Conservation (phyloP, 1,139 yeast genomes). For the Candida gigantensis region DNA sequence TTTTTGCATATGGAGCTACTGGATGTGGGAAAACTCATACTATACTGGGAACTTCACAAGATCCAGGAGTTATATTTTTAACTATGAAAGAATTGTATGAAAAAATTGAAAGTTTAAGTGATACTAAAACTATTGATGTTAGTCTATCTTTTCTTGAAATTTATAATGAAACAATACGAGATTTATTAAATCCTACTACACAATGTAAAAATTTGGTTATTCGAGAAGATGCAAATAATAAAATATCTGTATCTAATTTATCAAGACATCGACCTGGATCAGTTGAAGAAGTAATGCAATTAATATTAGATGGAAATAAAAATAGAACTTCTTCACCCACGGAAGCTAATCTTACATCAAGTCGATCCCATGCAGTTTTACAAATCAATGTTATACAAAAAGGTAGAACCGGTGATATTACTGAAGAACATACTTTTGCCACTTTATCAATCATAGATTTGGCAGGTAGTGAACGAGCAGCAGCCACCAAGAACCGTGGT, state of each 20-base stretch:
- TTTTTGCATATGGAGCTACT: conserved; percentile 87
- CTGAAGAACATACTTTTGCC: conserved; percentile 71
- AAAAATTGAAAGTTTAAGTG: conserved; percentile 54
- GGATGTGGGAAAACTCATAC: conserved; percentile 99
- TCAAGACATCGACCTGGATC: conserved; percentile 62
- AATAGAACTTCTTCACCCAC: conserved; percentile 86
- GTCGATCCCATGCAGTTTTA: conserved; percentile 90
- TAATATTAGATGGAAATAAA: conserved; percentile 68
- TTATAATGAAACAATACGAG: conserved; percentile 86
- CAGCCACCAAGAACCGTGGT: conserved; percentile 84
- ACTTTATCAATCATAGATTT: conserved; percentile 84
- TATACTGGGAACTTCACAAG: conserved; percentile 69
- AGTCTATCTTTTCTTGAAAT: conserved; percentile 79
- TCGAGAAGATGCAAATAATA: conserved; percentile 69
- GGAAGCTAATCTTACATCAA: conserved; percentile 85
- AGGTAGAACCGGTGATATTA: conserved; percentile 61
- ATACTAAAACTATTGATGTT: conserved; percentile 59
- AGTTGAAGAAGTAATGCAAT: conserved; percentile 79
- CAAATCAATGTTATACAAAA: conserved; percentile 74
- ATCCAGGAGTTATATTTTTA: conserved; percentile 80
- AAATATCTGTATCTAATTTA: conserved; percentile 74
- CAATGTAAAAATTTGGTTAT: conserved; percentile 50
- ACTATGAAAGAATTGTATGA: conserved; percentile 77
- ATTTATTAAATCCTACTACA: conserved; percentile 63
- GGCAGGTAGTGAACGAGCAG: conserved; percentile 95